Evolutionary conservation across 306 rosid genomes (phyloP).

Genomic region (Castanea mollissima): DNA sequence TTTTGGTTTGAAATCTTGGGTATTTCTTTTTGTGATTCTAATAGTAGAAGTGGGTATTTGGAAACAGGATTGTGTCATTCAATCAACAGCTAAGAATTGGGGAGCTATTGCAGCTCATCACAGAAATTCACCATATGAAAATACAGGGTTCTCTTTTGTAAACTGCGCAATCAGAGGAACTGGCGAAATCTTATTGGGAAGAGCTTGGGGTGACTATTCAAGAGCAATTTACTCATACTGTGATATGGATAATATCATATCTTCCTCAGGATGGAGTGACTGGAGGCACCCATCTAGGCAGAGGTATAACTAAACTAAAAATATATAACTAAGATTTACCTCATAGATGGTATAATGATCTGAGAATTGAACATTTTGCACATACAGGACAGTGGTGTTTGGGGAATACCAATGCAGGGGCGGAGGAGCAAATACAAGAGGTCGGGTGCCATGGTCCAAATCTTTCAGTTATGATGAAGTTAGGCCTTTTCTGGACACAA

Average conservation of each 20-base stretch:
- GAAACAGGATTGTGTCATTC: conserved; percentile 60
- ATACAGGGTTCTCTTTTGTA: conserved; percentile 77
- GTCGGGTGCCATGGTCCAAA: conserved; percentile 75
- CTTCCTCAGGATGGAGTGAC: conserved; percentile 72
- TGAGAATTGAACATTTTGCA: not conserved
- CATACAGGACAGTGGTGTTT: conserved; percentile 73
- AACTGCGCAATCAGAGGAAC: conserved; percentile 61
- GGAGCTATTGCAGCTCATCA: conserved; percentile 97
- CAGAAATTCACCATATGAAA: conserved; percentile 44
- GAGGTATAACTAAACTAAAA: conserved; percentile 32
- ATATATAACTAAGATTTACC: not conserved
- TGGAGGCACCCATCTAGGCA: conserved; percentile 74
- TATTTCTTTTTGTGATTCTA: conserved; percentile 12
- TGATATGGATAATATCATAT: conserved; percentile 49
- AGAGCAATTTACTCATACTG: conserved; percentile 69
- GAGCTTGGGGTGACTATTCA: conserved; percentile 91
- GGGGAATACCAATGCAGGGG: conserved; percentile 70
- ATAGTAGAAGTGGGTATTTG: conserved; percentile 4
- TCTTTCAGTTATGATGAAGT: conserved; percentile 50
- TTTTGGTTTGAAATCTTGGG: not conserved
- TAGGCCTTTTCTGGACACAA: conserved; percentile 51
- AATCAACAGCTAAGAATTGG: conserved; percentile 45
- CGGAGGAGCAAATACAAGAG: conserved; percentile 53
- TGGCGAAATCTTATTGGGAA: conserved; percentile 61
- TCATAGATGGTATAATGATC: not conserved